These are phyloP conservation scores for Chlorophyllum brunneum DNA, from an alignment of 768 basidiomycete species.

Conservation along the genomic window DNA sequence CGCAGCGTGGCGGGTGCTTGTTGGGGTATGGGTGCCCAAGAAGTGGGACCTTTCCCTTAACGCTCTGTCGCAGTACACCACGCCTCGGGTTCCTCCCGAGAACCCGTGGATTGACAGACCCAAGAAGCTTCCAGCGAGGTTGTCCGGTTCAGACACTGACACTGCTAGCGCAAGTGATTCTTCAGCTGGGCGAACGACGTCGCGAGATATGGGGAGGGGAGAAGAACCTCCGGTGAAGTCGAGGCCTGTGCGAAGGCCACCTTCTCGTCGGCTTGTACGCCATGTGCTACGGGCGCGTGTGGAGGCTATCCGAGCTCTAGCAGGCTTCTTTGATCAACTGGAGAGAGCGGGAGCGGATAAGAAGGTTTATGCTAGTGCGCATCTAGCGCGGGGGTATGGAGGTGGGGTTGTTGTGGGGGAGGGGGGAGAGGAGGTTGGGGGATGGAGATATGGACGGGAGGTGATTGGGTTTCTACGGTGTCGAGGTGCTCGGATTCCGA, in stretches of 20 bases:
- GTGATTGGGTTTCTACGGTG: slow-evolving; percentile 66
- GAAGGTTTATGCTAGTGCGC: slow-evolving; percentile 41
- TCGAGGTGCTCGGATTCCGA: slow-evolving; percentile 69
- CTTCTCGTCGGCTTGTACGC: slow-evolving; percentile 80
- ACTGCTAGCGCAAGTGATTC: slow-evolving; percentile 18
- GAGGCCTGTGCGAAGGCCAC: slow-evolving; percentile 45
- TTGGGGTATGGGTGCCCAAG: slow-evolving; percentile 91
- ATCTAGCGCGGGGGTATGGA: slow-evolving; percentile 47
- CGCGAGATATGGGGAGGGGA: slow-evolving; percentile 22
- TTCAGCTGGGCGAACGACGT: slow-evolving; percentile 17
- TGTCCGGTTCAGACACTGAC: slow-evolving; percentile 15
- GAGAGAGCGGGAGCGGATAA: slow-evolving; percentile 33
- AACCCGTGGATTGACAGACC: slow-evolving; percentile 68
- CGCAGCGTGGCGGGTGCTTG: slow-evolving; percentile 94
- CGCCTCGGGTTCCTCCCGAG: slow-evolving; percentile 59
- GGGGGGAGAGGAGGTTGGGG: slow-evolving; percentile 25
- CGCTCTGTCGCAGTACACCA: slow-evolving; percentile 72
- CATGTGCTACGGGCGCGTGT: slow-evolving; percentile 87
- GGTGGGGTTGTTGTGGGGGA: slow-evolving; percentile 30
- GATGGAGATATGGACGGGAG: slow-evolving; percentile 67
- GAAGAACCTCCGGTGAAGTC: slow-evolving; percentile 40
- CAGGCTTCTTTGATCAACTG: slow-evolving; percentile 66
- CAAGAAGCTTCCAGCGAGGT: slow-evolving; percentile 23
- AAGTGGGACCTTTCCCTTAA: slow-evolving; percentile 74
- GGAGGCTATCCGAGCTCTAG: slow-evolving; percentile 75